Conservation (phyloP, 306 rosid genomes). For the Cicer chorassanicum region DNA sequence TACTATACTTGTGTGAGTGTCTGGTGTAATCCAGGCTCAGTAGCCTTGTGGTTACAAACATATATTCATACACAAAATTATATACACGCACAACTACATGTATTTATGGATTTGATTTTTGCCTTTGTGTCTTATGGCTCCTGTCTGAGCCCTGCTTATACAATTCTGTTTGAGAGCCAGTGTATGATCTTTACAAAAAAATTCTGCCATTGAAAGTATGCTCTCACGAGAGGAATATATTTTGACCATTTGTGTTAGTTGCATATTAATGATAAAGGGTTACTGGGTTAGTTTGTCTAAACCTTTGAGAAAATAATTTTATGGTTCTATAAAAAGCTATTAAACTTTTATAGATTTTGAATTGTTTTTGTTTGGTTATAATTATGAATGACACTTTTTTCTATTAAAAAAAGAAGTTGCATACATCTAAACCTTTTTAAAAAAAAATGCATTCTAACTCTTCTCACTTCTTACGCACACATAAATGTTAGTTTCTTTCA, state of each 20-base stretch:
- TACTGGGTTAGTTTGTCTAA: neutral
- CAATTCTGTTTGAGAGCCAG: slow-evolving; percentile 11
- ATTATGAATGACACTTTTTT: neutral
- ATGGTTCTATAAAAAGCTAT: neutral
- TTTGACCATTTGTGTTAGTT: neutral
- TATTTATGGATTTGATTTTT: neutral
- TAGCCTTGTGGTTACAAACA: slow-evolving; percentile 5
- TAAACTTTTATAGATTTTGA: neutral
- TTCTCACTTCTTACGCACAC: neutral
- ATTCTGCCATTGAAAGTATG: neutral
- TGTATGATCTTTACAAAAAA: slow-evolving; percentile 1
- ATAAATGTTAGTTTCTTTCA: neutral
- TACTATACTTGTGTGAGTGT: neutral
- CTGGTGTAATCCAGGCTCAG: slow-evolving; percentile 6
- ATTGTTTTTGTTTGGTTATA: neutral
- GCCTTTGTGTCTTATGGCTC: neutral
- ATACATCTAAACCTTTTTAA: too few species aligned
- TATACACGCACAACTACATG: neutral
- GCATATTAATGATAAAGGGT: neutral
- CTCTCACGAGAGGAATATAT: neutral
- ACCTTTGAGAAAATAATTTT: neutral
- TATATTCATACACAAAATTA: neutral
- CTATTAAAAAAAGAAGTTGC: too few species aligned
- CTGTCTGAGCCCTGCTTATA: slow-evolving; percentile 12
- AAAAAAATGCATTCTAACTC: neutral